These are phyloP conservation scores for Vigna nakashimae DNA, from an alignment of 306 rosid species.

Conservation along the genomic window DNA sequence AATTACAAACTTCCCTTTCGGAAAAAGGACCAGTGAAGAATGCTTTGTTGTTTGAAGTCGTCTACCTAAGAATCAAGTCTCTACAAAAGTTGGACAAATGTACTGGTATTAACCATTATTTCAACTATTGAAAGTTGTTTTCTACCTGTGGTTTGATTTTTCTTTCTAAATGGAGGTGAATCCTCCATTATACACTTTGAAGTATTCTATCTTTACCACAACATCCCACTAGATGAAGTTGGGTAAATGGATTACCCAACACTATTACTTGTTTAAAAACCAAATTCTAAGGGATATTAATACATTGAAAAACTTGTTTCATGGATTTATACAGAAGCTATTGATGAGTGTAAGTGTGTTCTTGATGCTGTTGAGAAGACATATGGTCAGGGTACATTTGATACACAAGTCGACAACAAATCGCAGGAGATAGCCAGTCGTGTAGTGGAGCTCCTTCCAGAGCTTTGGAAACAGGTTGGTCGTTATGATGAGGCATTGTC, in stretches of 20 bases:
- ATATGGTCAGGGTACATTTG: slow-evolving; percentile 76
- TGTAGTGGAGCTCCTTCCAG: slow-evolving; percentile 95
- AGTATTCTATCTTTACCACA: background rate
- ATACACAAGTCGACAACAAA: slow-evolving; percentile 78
- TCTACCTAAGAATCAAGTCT: slow-evolving; percentile 86
- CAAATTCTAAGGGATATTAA: background rate
- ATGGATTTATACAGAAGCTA: slow-evolving; percentile 76
- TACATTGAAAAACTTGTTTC: slow-evolving; percentile 41
- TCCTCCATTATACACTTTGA: background rate
- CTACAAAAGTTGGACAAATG: slow-evolving; percentile 79
- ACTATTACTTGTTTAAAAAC: background rate
- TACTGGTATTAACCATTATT: slow-evolving; percentile 64
- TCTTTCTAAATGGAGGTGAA: slow-evolving; percentile 29
- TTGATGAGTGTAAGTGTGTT: slow-evolving; percentile 72
- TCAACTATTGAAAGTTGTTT: slow-evolving; percentile 32
- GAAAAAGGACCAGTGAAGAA: slow-evolving; percentile 68
- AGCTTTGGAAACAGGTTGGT: slow-evolving; percentile 84
- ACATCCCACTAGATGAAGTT: background rate
- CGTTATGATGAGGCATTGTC: slow-evolving; percentile 67
- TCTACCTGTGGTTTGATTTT: background rate
- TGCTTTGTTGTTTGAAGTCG: slow-evolving; percentile 88
- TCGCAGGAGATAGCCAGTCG: slow-evolving; percentile 83
- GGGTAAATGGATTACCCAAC: background rate
- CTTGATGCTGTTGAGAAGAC: slow-evolving; percentile 87
- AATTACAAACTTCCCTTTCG: slow-evolving; percentile 70